phyloP scores from a whole-genome alignment of 192 early-diverging fungal species.

The Podila epicladia region DNA sequence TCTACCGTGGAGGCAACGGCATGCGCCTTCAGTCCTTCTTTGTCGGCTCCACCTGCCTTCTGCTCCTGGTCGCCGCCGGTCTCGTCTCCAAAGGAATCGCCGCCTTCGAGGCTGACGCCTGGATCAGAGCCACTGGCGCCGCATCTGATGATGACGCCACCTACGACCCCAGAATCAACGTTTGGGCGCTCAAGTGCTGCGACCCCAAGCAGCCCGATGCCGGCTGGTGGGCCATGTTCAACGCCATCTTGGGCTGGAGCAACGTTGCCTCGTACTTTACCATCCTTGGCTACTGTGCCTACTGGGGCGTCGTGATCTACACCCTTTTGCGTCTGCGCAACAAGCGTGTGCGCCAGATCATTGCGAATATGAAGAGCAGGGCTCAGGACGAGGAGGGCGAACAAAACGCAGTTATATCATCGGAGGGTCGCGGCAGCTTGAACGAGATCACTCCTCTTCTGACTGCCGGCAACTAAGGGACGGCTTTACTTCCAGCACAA shows the following conservation, averaged over 20 bases:
- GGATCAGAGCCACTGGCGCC: conserved; percentile 67
- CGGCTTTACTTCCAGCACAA: too few species aligned
- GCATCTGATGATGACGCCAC: conserved; percentile 68
- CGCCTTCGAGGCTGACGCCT: conserved; percentile 73
- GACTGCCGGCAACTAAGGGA: too few species aligned
- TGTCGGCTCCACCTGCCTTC: conserved; percentile 70
- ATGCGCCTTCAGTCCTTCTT: conserved; percentile 85
- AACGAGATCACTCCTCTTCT: neutral
- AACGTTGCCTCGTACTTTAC: conserved; percentile 78
- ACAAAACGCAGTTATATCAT: neutral
- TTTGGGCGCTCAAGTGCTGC: conserved; percentile 75
- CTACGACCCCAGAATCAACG: conserved; percentile 60
- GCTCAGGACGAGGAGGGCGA: neutral
- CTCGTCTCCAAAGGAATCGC: conserved; percentile 76
- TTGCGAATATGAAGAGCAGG: neutral
- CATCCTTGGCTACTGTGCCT: conserved; percentile 77
- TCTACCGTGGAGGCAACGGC: conserved; percentile 76
- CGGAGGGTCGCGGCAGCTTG: neutral
- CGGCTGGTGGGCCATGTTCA: conserved; percentile 77
- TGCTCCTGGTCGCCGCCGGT: conserved; percentile 86
- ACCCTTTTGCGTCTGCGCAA: conserved; percentile 58
- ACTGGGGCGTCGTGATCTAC: conserved; percentile 71
- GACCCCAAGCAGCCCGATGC: conserved; percentile 57
- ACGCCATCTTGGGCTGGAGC: conserved; percentile 81
- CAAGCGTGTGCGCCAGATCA: conserved; percentile 12